These are phyloP conservation scores for Sphagnum fallax DNA, from an alignment of 228 moss, liverwort and hornwort species.

Conservation along the genomic window DNA sequence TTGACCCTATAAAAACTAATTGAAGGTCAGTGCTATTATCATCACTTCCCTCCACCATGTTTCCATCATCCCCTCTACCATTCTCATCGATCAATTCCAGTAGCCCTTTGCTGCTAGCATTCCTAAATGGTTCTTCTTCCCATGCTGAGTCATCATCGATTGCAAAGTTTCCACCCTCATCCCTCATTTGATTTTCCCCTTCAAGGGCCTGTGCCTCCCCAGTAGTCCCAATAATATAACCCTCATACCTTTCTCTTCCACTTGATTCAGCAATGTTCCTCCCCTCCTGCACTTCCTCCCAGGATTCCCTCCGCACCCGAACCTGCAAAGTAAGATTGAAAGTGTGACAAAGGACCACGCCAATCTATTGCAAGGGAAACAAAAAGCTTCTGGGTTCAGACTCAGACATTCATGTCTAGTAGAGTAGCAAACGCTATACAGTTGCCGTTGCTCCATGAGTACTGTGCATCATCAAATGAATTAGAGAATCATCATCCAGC, in stretches of 20 bases:
- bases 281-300: constrained; percentile 70
- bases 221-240: constrained; percentile 33
- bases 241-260: constrained; percentile 69
- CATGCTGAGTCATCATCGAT: constrained; percentile 80
- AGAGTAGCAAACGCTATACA: too few species aligned
- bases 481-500: neutral
- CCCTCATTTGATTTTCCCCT: constrained; percentile 77
- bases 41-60: constrained; percentile 26
- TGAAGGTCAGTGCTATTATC: constrained; percentile 49
- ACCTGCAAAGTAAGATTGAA: constrained; percentile 36
- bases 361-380: neutral
- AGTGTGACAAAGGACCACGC: neutral
- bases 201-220: constrained; percentile 83
- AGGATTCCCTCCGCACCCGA: constrained; percentile 70
- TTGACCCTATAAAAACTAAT: constrained; percentile 28
- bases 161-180: constrained; percentile 81
- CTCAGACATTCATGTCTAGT: too few species aligned
- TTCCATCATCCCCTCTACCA: constrained; percentile 34
- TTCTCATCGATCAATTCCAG: constrained; percentile 43
- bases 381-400: too few species aligned
- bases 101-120: constrained; percentile 34
- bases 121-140: constrained; percentile 67
- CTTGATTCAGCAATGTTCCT: constrained; percentile 82
- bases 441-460: neutral
- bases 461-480: neutral